These are phyloP conservation scores for Schoenoplectus triqueter DNA, from an alignment of 202 grass and related monocot genomes.

Conservation along the genomic window DNA sequence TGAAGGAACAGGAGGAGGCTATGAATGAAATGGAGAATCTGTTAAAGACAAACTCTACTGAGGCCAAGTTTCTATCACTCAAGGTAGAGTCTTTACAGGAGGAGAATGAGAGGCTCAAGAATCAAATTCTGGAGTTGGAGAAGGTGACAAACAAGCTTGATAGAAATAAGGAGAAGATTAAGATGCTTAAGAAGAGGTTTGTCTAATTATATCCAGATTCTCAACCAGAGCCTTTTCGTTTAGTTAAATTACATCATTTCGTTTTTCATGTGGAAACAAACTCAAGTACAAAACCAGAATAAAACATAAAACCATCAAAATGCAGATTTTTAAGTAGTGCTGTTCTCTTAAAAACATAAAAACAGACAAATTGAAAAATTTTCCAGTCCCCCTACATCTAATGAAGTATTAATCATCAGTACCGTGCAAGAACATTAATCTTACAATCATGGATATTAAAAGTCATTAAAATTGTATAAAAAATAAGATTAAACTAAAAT, in stretches of 20 bases:
- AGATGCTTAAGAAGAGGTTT: conserved; percentile 40
- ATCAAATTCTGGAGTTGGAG: conserved; percentile 50
- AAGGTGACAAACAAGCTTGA: conserved; percentile 52
- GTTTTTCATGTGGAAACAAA: too few species aligned
- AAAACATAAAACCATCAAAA: neutral
- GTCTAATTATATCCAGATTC: neutral
- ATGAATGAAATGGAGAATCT: conserved; percentile 60
- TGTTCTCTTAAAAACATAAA: neutral
- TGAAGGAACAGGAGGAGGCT: conserved; percentile 50
- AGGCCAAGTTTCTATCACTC: conserved; percentile 51
- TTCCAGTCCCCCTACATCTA: neutral
- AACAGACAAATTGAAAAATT: neutral
- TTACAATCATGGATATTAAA: neutral
- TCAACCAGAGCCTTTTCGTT: neutral
- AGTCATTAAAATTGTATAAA: neutral
- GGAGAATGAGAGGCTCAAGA: conserved; percentile 71
- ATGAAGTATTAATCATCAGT: neutral
- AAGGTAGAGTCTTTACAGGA: conserved; percentile 61
- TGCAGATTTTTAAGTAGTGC: neutral
- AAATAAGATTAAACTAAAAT: neutral
- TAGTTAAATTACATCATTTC: too few species aligned
- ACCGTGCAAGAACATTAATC: neutral
- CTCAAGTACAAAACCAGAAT: neutral
- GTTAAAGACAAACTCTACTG: conserved; percentile 39
- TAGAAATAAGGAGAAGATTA: conserved; percentile 53